Conservation (phyloP, 495 filamentous ascomycete species). For the Arthonia radiata region DNA sequence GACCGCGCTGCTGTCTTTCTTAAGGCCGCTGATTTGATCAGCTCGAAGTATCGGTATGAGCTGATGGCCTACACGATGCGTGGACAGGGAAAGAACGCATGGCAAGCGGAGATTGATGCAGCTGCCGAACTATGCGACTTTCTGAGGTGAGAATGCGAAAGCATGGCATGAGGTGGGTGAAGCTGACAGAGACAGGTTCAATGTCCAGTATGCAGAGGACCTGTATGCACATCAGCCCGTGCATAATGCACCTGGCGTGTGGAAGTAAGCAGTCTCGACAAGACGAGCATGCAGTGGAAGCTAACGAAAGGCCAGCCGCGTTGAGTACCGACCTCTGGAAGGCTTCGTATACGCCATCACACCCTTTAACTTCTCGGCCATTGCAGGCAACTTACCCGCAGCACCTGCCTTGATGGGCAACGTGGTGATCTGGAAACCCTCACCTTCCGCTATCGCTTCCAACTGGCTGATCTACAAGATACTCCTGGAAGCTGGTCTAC, state of each 20-base stretch:
- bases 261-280: too few relatives aligned
- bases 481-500: conserved; percentile 67
- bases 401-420: conserved; percentile 61
- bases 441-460: conserved; percentile 47
- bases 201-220: conserved; percentile 70
- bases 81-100: conserved; percentile 86
- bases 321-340: conserved; percentile 63
- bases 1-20: conserved; percentile 86
- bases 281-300: too few relatives aligned
- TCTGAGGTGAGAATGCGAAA: too few relatives aligned
- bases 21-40: conserved; percentile 72
- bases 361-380: conserved; percentile 79
- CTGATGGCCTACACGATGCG: conserved; percentile 85
- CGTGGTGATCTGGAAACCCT: conserved; percentile 76
- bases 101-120: conserved; percentile 90
- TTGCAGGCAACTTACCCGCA: conserved; percentile 53
- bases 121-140: conserved; percentile 85
- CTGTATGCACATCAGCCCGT: conserved; percentile 61
- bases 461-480: conserved; percentile 60
- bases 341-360: conserved; percentile 72
- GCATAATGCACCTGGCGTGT: conserved; percentile 52
- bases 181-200: too few relatives aligned
- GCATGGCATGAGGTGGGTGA: too few relatives aligned
- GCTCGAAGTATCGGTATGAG: conserved; percentile 76
- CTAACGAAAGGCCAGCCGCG: conserved; percentile 23